These are phyloP conservation scores for Leptomonas pyrrhocoris DNA, from an alignment of 208 protist genomes.

Conservation along the genomic window DNA sequence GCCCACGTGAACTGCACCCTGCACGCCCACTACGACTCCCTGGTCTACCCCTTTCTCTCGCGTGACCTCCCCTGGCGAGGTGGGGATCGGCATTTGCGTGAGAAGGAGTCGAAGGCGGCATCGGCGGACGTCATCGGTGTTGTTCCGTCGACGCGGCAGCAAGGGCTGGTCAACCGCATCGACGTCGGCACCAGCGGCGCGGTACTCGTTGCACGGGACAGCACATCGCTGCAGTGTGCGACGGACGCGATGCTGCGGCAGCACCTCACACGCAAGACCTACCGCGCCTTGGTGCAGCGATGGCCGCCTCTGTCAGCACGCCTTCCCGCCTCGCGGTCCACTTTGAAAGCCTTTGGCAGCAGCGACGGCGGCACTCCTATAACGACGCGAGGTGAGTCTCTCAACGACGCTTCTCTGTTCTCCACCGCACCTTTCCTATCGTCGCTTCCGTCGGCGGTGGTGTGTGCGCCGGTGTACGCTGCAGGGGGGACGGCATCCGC, in stretches of 20 bases:
- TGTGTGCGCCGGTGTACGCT: slow-evolving; percentile 28
- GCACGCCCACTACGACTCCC: slow-evolving; percentile 52
- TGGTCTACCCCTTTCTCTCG: slow-evolving; percentile 43
- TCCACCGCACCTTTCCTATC: slow-evolving; percentile 26
- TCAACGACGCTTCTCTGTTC: slow-evolving; percentile 19
- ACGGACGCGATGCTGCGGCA: slow-evolving; percentile 41
- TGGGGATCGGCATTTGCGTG: neutral
- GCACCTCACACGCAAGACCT: slow-evolving; percentile 57
- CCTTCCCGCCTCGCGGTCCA: neutral
- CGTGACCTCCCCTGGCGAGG: slow-evolving; percentile 49
- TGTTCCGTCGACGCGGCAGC: slow-evolving; percentile 59
- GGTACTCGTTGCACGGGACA: slow-evolving; percentile 50
- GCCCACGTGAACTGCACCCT: slow-evolving; percentile 63
- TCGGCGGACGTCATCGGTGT: neutral
- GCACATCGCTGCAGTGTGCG: slow-evolving; percentile 31
- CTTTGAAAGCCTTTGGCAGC: neutral
- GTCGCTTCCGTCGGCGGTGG: neutral
- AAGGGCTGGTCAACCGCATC: slow-evolving; percentile 85
- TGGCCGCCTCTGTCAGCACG: slow-evolving; percentile 28
- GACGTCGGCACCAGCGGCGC: slow-evolving; percentile 82
- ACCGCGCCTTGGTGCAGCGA: slow-evolving; percentile 63
- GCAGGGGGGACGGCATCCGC: slow-evolving; percentile 19
- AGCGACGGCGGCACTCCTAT: too few relatives aligned
- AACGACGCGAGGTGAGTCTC: neutral
- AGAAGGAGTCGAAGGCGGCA: neutral